These are phyloP conservation scores for Fragilaria crotonensis DNA, from an alignment of 108 stramenopile genomes.

Conservation along the genomic window DNA sequence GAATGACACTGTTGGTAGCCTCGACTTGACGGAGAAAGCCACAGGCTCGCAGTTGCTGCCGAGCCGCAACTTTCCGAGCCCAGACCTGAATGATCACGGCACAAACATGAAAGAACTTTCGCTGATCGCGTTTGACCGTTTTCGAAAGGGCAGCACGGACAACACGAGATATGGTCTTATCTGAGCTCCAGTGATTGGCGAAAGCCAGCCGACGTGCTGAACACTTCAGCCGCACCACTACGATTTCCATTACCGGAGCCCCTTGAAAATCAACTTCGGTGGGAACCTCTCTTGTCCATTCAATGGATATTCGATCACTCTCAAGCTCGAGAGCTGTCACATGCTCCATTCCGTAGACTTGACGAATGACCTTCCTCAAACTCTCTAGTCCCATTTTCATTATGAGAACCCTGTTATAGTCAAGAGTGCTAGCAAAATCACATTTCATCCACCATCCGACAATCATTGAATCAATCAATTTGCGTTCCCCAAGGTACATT, in stretches of 20 bases:
- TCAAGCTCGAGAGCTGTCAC: not conserved
- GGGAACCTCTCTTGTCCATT: not conserved
- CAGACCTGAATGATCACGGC: conserved; percentile 15
- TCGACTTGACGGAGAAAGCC: not conserved
- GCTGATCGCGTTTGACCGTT: conserved; percentile 2
- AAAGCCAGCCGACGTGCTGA: not conserved
- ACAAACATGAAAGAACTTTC: not conserved
- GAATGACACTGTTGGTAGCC: not conserved
- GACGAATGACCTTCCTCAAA: not conserved
- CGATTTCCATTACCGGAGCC: not conserved
- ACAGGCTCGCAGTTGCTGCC: not conserved
- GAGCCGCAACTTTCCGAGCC: conserved; percentile 5
- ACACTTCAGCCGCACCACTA: not conserved
- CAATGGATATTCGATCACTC: not conserved
- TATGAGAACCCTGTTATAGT: not conserved
- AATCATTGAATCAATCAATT: not conserved
- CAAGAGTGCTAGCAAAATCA: not conserved
- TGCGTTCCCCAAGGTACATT: not conserved
- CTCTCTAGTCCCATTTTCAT: conserved; percentile 1
- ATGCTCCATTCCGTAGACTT: not conserved
- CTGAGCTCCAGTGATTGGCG: not conserved
- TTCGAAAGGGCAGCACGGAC: not conserved
- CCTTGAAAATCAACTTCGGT: not conserved
- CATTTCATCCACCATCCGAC: not conserved
- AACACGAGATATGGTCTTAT: not conserved